phyloP scores from a whole-genome alignment of 495 filamentous ascomycete genomes.

The Penicillium crystallinum region DNA sequence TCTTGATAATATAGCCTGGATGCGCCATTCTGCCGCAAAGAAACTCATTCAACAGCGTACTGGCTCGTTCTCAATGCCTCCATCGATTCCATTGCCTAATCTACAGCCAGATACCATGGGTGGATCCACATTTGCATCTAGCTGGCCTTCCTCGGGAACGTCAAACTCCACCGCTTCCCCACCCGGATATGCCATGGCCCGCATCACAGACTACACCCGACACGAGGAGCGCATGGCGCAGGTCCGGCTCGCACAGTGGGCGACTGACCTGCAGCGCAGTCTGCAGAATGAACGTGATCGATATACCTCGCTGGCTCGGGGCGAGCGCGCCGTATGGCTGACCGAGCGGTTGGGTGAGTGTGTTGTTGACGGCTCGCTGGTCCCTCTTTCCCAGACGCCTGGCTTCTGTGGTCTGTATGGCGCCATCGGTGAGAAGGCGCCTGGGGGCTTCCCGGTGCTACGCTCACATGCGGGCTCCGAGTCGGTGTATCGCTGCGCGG shows the following conservation, averaged over 20 bases:
- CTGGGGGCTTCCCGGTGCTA: conserved; percentile 19
- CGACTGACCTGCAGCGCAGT: conserved; percentile 78
- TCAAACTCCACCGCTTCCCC: conserved; percentile 29
- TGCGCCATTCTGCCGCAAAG: conserved; percentile 79
- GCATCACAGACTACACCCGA: conserved; percentile 65
- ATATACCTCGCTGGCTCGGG: conserved; percentile 63
- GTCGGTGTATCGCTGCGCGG: conserved; percentile 28
- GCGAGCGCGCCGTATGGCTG: conserved; percentile 76
- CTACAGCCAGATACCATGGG: conserved; percentile 3
- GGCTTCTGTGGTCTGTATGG: conserved; percentile 26
- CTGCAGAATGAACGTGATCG: conserved; percentile 73
- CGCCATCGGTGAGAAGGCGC: conserved; percentile 17
- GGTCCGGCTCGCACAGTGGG: conserved; percentile 83
- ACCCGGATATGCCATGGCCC: conserved; percentile 62
- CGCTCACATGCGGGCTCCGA: conserved; percentile 19
- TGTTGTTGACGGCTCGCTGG: conserved; percentile 64
- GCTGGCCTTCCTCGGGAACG: conserved; percentile 7
- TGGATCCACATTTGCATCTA: not conserved
- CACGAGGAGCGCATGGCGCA: conserved; percentile 71
- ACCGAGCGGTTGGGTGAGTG: conserved; percentile 70
- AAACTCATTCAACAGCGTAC: conserved; percentile 72
- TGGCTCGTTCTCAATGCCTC: conserved; percentile 6
- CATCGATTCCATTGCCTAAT: conserved; percentile 8
- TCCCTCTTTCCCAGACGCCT: conserved; percentile 42
- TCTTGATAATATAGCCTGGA: conserved; percentile 73